Conservation (phyloP, 164 flowering plant species). For the Berberis thunbergii region DNA sequence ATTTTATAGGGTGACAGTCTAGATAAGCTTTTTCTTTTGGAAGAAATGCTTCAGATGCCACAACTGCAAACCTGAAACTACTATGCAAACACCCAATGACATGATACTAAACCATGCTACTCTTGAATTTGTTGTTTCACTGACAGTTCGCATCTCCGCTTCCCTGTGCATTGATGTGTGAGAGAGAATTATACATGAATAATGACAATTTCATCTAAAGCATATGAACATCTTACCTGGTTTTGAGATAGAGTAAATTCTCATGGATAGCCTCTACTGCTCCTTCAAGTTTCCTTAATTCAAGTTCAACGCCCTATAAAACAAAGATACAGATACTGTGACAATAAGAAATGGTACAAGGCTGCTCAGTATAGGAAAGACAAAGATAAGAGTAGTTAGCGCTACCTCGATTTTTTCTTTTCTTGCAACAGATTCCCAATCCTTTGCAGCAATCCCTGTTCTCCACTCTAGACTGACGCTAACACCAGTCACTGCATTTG, state of each 20-base stretch:
- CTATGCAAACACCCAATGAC: constrained; percentile 81
- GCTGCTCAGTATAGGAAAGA: neutral
- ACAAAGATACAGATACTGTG: neutral
- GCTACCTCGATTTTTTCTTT: constrained; percentile 77
- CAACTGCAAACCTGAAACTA: constrained; percentile 52
- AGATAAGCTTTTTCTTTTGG: constrained; percentile 88
- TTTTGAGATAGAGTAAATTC: constrained; percentile 63
- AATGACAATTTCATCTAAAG: neutral
- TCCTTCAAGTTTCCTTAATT: constrained; percentile 88
- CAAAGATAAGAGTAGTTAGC: no score
- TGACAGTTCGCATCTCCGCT: constrained; percentile 71
- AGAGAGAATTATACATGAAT: neutral
- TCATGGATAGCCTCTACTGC: constrained; percentile 87
- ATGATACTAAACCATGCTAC: constrained; percentile 77
- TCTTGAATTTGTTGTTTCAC: constrained; percentile 66
- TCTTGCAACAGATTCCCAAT: constrained; percentile 93
- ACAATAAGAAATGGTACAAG: neutral
- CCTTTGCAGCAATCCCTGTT: constrained; percentile 88
- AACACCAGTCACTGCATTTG: constrained; percentile 21
- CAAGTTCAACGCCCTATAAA: constrained; percentile 85
- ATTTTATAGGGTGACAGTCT: constrained; percentile 11
- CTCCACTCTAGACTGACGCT: constrained; percentile 83
- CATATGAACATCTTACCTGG: constrained; percentile 35
- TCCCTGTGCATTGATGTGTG: constrained; percentile 26
- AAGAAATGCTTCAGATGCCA: constrained; percentile 79